Base-by-base conservation (phyloP, 2,329 filamentous ascomycete species). In the Fusarium lyarnte region DNA sequence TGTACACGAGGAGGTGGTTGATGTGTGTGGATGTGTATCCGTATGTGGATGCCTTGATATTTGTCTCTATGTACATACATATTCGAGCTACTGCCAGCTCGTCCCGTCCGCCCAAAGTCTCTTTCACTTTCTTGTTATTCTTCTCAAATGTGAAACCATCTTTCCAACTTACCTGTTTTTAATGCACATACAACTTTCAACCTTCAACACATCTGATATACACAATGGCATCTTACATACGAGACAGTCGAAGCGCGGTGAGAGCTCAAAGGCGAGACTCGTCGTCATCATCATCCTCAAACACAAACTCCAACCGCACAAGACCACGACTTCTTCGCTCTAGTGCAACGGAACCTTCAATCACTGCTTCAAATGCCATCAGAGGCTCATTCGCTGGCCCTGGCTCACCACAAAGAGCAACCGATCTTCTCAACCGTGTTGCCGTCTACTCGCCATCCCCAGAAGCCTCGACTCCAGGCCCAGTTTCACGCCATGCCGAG, bases 271-370 rank as follows among this genome's bases (percentile, higher is more conserved):
- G 77, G 38, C 70, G 77, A 61, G 77, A 78, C 65, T 79, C 78
- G 7, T 73, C 74, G 21, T 75, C 72, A 36, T 74, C 70, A 29
- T 73, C 70, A 45, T 74, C 67, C 25, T 74, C 71, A 53, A 72
- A 78, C 47, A 68, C 75, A 57, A 68, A 69, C 54, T 62, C 72
- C 36, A 75, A 63, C 63, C 79, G 82, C 63, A 82, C 86, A 71
- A 83, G 88, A 66, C 88, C 88, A 39, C 84, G 85, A 55, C 82
- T 90, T 45, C 81, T 89, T 46, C 84, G 88, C 65, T 86, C 88
- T 33, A 84, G 84, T 59, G 86, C 85, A 36, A 90, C 88, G 16
- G 88, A 88, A 68, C 88, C 88, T 8, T 88, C 87, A 33, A 85
- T 90, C 72, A 89, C 87, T 17, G 84, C 86, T 8, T 87, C 87